Evolutionary conservation across 2,329 filamentous ascomycete genomes (phyloP).

Genomic region (Aspergillus uvarum): DNA sequence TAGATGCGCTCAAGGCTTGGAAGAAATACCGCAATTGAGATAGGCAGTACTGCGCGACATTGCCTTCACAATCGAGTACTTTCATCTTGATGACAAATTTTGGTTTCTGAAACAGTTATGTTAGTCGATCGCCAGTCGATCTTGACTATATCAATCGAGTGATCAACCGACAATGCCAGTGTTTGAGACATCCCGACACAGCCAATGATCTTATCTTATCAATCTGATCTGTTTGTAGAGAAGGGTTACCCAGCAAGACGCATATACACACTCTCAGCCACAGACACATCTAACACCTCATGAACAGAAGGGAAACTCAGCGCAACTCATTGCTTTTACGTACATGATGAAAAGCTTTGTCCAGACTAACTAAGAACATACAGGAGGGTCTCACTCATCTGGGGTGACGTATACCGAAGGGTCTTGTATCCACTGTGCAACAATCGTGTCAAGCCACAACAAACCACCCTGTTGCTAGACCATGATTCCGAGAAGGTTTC

Average conservation of each 20-base stretch:
- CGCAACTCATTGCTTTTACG: not conserved
- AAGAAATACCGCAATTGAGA: too few species aligned
- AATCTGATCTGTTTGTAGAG: conserved; percentile 16
- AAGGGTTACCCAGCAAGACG: not conserved
- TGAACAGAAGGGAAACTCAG: not conserved
- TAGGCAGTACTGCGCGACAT: too few species aligned
- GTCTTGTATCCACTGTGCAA: not conserved
- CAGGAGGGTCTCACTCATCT: not conserved
- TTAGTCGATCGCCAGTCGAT: not conserved
- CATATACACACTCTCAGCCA: not conserved
- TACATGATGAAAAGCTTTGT: not conserved
- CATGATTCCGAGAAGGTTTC: not conserved
- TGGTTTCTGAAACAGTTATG: too few species aligned
- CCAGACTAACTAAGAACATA: not conserved
- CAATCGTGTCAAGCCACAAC: not conserved
- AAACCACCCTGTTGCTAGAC: not conserved
- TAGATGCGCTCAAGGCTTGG: too few species aligned
- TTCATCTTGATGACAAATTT: too few species aligned
- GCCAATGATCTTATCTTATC: conserved; percentile 22
- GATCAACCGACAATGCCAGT: not conserved
- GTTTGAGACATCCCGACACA: conserved; percentile 13
- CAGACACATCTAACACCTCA: not conserved
- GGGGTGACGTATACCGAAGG: not conserved
- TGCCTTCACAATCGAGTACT: too few species aligned
- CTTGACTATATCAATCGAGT: not conserved